Percentiles rank a stretch among this genome's conserved stretches.
phyloP scores from a whole-genome alignment of 805 yeast genomes.

The Candida nanaspora region DNA sequence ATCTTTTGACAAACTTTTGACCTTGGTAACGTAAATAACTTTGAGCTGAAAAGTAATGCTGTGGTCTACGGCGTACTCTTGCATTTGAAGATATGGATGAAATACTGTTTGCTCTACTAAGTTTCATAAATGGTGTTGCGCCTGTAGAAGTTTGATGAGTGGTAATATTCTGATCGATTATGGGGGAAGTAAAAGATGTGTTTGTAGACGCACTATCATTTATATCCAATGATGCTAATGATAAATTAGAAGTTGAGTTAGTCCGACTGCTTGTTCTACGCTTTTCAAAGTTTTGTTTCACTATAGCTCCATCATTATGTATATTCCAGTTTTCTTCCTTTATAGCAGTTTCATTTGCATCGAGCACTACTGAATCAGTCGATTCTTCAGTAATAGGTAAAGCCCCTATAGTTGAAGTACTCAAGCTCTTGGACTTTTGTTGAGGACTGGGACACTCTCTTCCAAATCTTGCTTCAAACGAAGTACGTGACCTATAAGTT shows the following conservation, averaged over 20 bases:
- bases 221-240: conserved; percentile 7
- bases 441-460: conserved; percentile 51
- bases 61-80: conserved; percentile 32
- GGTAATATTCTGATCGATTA: conserved; percentile 6
- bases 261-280: conserved; percentile 20
- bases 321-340: conserved; percentile 70
- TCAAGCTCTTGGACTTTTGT: conserved; percentile 16
- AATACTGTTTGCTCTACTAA: conserved; percentile 1
- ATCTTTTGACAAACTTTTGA: conserved; percentile 77
- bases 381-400: background rate
- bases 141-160: conserved; percentile 3
- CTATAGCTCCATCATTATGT: conserved; percentile 72
- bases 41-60: conserved; percentile 85
- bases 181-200: conserved; percentile 13
- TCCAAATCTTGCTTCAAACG: conserved; percentile 90
- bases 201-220: conserved; percentile 24
- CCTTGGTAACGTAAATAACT: conserved; percentile 93
- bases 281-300: conserved; percentile 20
- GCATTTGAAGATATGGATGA: conserved; percentile 16
- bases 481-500: conserved; percentile 87
- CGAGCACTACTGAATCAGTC: background rate
- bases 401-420: background rate
- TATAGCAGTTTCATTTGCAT: background rate
- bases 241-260: conserved; percentile 17
- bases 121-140: background rate